Percentiles rank a stretch among this genome's conserved stretches.
These are phyloP conservation scores for Leersia perrieri DNA, from an alignment of 176 grass and related monocot species.

Conservation along the genomic window DNA sequence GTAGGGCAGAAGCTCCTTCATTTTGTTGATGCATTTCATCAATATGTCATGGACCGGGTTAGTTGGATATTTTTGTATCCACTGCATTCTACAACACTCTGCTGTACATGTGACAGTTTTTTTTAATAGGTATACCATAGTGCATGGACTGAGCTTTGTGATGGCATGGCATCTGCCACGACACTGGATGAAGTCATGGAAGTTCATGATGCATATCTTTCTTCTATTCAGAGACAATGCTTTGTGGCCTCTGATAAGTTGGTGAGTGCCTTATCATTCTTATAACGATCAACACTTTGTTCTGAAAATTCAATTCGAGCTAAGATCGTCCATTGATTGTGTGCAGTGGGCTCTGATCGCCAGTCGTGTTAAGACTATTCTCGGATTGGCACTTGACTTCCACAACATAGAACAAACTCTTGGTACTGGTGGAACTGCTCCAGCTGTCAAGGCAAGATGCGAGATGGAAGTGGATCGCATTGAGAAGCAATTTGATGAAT, in stretches of 20 bases:
- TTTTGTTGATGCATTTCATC: conserved; percentile 91
- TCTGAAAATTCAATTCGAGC: not conserved
- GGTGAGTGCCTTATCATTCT: conserved; percentile 36
- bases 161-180: conserved; percentile 66
- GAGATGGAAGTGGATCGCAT: conserved; percentile 88
- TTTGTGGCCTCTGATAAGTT: conserved; percentile 91
- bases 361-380: conserved; percentile 84
- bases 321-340: not conserved
- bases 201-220: conserved; percentile 84
- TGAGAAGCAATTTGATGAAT: conserved; percentile 96
- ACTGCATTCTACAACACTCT: not conserved
- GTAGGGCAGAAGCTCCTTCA: conserved; percentile 94
- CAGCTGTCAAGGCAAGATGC: conserved; percentile 72
- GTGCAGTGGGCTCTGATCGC: conserved; percentile 83
- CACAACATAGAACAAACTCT: conserved; percentile 80
- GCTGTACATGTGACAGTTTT: not conserved
- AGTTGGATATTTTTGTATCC: conserved; percentile 28
- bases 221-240: conserved; percentile 91
- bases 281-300: not conserved
- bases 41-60: conserved; percentile 87
- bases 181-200: conserved; percentile 95
- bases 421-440: conserved; percentile 53
- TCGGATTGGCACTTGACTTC: conserved; percentile 86
- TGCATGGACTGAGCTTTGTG: conserved; percentile 91
- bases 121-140: conserved; percentile 79